These are phyloP conservation scores for Pycnococcus provasolii DNA, from an alignment of 139 green algal genomes.

Conservation along the genomic window DNA sequence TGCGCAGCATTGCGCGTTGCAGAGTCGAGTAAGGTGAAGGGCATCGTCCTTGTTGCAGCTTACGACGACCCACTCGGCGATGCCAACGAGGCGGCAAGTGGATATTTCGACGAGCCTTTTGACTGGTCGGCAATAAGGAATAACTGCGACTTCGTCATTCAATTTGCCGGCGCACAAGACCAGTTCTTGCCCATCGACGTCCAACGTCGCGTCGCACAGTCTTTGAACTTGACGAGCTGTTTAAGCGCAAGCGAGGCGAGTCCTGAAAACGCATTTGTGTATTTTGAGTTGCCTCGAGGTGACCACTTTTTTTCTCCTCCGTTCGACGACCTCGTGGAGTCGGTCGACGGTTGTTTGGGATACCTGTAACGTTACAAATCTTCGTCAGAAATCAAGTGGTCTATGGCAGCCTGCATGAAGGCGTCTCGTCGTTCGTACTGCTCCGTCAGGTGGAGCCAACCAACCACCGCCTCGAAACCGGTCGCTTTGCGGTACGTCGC, in stretches of 20 bases:
- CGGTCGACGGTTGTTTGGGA: not conserved
- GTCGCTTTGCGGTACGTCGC: too few relatives aligned
- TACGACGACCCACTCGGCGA: conserved; percentile 24
- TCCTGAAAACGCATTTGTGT: not conserved
- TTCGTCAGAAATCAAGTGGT: too few relatives aligned
- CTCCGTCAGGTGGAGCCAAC: too few relatives aligned
- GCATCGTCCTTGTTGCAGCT: conserved; percentile 6
- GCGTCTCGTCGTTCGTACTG: too few relatives aligned
- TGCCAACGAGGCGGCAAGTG: conserved; percentile 3
- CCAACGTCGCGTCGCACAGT: not conserved
- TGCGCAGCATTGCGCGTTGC: conserved; percentile 2
- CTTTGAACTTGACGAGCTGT: not conserved
- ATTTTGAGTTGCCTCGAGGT: not conserved
- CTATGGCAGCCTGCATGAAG: too few relatives aligned
- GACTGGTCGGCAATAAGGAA: not conserved
- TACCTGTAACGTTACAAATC: not conserved
- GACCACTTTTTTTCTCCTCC: conserved; percentile 20
- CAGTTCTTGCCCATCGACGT: not conserved
- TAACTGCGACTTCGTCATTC: conserved; percentile 3
- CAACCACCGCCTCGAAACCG: too few relatives aligned
- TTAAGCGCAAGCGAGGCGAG: not conserved
- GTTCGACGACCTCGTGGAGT: conserved; percentile 6
- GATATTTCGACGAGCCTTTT: conserved; percentile 14
- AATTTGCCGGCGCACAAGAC: conserved; percentile 1
- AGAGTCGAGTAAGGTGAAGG: conserved; percentile 2